Evolutionary conservation across 257 asterid species (phyloP).

Genomic region (Rehmannia glutinosa): DNA sequence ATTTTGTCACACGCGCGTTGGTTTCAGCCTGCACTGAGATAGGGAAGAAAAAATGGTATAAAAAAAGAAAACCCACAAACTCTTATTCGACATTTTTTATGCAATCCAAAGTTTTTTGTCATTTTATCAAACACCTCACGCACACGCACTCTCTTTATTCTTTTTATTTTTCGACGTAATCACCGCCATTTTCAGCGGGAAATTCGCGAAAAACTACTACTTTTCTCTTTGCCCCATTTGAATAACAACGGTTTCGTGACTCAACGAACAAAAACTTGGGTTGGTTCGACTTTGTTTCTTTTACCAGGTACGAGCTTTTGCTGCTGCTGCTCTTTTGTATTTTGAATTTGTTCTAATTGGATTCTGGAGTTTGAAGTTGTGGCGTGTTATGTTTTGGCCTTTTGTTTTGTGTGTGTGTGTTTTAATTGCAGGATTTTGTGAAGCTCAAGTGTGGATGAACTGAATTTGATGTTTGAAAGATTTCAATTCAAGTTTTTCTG

Average conservation of each 20-base stretch:
- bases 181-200: conserved; percentile 79
- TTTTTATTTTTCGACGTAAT: conserved; percentile 34
- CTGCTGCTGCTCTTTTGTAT: not conserved
- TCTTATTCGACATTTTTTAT: conserved; percentile 24
- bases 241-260: conserved; percentile 2
- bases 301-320: not conserved
- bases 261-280: not conserved
- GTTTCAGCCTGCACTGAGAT: too few relatives aligned
- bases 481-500: not conserved
- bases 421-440: not conserved
- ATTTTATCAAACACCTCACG: not conserved
- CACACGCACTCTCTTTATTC: not conserved
- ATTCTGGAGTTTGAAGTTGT: too few relatives aligned
- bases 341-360: too few relatives aligned
- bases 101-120: conserved; percentile 49
- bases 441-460: conserved; percentile 4
- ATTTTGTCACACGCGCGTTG: too few relatives aligned
- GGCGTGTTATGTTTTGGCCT: too few relatives aligned
- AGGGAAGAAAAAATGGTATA: too few relatives aligned
- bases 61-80: too few relatives aligned
- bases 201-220: not conserved
- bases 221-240: not conserved
- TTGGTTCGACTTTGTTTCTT: conserved; percentile 2
- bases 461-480: conserved; percentile 15
- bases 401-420: not conserved